These are phyloP conservation scores for Macrophomina tecta DNA, from an alignment of 2,329 filamentous ascomycete genomes.

Conservation along the genomic window DNA sequence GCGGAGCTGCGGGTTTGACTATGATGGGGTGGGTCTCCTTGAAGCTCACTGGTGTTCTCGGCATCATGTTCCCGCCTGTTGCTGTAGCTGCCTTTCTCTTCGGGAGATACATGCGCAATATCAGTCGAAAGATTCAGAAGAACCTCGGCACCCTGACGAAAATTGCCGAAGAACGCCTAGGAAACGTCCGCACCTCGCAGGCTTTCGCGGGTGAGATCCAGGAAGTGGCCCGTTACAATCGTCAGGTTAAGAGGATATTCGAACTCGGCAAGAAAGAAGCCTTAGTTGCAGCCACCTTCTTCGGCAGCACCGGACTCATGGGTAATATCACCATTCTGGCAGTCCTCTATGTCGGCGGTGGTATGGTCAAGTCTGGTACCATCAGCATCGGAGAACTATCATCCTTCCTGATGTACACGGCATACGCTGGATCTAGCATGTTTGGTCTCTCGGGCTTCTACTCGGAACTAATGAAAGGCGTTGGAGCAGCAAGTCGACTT, in stretches of 20 bases:
- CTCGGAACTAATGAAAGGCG: slow-evolving; percentile 98
- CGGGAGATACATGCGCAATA: slow-evolving; percentile 82
- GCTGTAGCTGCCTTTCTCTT: slow-evolving; percentile 92
- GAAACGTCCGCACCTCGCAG: slow-evolving; percentile 95
- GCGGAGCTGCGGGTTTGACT: slow-evolving; percentile 84
- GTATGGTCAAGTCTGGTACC: slow-evolving; percentile 82
- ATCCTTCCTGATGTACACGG: slow-evolving; percentile 98
- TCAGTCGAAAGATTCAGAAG: slow-evolving; percentile 92
- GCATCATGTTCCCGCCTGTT: slow-evolving; percentile 87
- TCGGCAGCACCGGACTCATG: slow-evolving; percentile 82
- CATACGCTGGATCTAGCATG: slow-evolving; percentile 82
- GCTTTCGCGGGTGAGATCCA: slow-evolving; percentile 93
- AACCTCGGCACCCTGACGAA: slow-evolving; percentile 92
- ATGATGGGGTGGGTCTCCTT: slow-evolving; percentile 97
- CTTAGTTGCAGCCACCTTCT: slow-evolving; percentile 88
- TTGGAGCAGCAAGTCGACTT: slow-evolving; percentile 91
- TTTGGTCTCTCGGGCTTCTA: slow-evolving; percentile 97
- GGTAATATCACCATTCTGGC: slow-evolving; percentile 96
- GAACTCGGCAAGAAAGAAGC: slow-evolving; percentile 85
- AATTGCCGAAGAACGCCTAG: slow-evolving; percentile 96
- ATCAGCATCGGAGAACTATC: slow-evolving; percentile 93
- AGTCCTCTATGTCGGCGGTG: slow-evolving; percentile 87
- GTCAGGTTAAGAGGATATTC: slow-evolving; percentile 90
- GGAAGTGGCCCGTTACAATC: slow-evolving; percentile 90
- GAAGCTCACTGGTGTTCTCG: slow-evolving; percentile 84